Base-by-base conservation (phyloP, 164 flowering plant genomes). In the Sedum album region DNA sequence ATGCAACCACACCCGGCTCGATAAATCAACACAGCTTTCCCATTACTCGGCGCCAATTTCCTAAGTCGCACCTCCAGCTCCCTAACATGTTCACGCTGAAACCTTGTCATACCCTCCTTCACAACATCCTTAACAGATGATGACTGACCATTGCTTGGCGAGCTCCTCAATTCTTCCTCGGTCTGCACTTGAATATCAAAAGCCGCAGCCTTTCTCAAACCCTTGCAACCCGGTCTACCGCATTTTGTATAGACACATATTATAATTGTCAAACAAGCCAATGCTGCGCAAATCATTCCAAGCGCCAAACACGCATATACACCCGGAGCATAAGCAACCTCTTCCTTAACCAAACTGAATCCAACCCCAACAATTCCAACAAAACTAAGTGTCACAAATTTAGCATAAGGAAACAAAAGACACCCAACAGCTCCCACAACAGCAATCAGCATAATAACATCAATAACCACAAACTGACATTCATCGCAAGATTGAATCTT, bases 31-130 rank as follows among this genome's bases (percentile, higher is more conserved):
- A 93, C 88, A 1, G 96, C 96, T 69, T 91, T 82, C 60, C 98
- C 98, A 81, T 90, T 93, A 10, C 77, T 78, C 0, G 97, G 98
- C 5, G 98, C 98, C 87, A 93, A 84, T 81, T 89, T 93, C 89
- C 81, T 87, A n/a, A 90, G 88, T 73, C 89, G 93, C 4, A 87
- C 83, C 72, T 93, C 91, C 74, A 90, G 68, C 70, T 93, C 96
- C 21, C 81, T 77, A 62, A 88, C 92, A 60, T 83, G 86, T 70
- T 83, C 86, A 14, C 85, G 82, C 60, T 81, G 84, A 82, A 90
- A 81, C 67, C 87, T 84, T 39, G 88, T 85, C 20, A 87, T 48
- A 0, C 91, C 88, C 61, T 69, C 82, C 65, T 76, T 85, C 17
- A 72, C 70, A 38, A 73, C 82, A 68, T 73, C 80, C 63, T 77